phyloP scores from a whole-genome alignment of 1,139 yeast species.

The Yamadazyma sp. region DNA sequence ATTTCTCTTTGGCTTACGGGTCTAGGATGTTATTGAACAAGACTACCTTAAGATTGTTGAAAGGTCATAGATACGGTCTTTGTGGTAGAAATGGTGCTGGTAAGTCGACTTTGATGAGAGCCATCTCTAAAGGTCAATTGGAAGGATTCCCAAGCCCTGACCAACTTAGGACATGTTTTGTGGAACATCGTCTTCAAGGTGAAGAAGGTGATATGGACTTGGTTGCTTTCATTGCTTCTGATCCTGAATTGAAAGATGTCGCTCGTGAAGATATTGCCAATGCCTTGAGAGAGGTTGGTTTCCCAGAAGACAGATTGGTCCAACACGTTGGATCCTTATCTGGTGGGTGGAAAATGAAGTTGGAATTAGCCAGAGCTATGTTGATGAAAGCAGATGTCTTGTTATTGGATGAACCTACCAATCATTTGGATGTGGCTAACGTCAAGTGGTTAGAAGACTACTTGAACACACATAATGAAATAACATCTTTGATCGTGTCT shows the following conservation, averaged over 20 bases:
- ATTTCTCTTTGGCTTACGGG: conserved; percentile 95
- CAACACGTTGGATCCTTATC: conserved; percentile 93
- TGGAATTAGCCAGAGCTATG: conserved; percentile 98
- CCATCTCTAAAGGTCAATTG: conserved; percentile 93
- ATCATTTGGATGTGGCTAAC: conserved; percentile 92
- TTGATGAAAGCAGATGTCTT: conserved; percentile 95
- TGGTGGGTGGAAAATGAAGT: conserved; percentile 99
- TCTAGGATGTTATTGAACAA: conserved; percentile 95
- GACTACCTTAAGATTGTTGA: conserved; percentile 79
- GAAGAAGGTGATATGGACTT: conserved; percentile 90
- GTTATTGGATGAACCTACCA: conserved; percentile 96
- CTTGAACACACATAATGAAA: conserved; percentile 74
- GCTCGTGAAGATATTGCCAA: conserved; percentile 67
- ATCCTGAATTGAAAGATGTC: conserved; percentile 70
- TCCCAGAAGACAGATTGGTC: conserved; percentile 82
- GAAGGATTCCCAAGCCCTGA: conserved; percentile 96
- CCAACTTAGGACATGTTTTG: conserved; percentile 89
- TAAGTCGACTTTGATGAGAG: conserved; percentile 95
- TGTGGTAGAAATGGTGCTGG: conserved; percentile 99
- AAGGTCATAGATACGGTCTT: conserved; percentile 96
- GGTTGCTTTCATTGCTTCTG: conserved; percentile 86
- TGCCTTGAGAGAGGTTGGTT: conserved; percentile 85
- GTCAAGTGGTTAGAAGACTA: conserved; percentile 95
- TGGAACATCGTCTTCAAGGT: conserved; percentile 95
- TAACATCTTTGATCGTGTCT: conserved; percentile 92